Base-by-base conservation (phyloP, 2,329 filamentous ascomycete genomes). In the Alternaria sp. region DNA sequence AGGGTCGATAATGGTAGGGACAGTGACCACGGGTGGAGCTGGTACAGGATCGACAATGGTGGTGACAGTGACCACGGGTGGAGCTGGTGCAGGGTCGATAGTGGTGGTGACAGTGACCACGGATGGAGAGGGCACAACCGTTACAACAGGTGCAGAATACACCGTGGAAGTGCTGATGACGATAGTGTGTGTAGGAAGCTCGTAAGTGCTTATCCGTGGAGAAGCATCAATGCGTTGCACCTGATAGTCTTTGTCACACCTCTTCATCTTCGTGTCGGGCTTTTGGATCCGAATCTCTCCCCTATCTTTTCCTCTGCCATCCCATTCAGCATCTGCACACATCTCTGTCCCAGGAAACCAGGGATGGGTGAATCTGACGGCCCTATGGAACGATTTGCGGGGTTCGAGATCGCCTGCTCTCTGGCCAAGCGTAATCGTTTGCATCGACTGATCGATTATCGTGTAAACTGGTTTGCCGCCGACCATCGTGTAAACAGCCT, bases 301-400 rank as follows among this genome's bases (percentile, higher is more conserved):
- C 2, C 58, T 33, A 4, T 17, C 11, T 31, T 63, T 58, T 34
- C 66, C 62, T 10, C 60, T 60, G 37, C 67, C 65, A 54, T 70
- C 63, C 70, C 70, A 72, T 44, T 70, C 62, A 6, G 67, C 67
- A 11, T 65, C 54, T 26, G 62, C 64, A 31, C 70, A 72, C 14
- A 66, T 36, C 0, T 23, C 14, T 13, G 24, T 37, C 2, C 17
- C 51, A 1, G 48, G 21, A 2, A 51, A 14, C 37, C 56, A 71
- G 4, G 69, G 69, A 17, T 69, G 57, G 4, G 34, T 6, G 37
- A 72, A 61, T 17, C 23, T 40, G 51, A 71, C 67, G 6, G 52
- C 54, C 23, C 40, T 62, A 41, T 69, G 64, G 60, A 63, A 67
- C 2, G 69, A 68, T 24, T 24, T 40, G 39, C 66, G 66, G 52